These are phyloP conservation scores for Umbilicaria muhlenbergii DNA, from an alignment of 495 filamentous ascomycete genomes.

Conservation along the genomic window DNA sequence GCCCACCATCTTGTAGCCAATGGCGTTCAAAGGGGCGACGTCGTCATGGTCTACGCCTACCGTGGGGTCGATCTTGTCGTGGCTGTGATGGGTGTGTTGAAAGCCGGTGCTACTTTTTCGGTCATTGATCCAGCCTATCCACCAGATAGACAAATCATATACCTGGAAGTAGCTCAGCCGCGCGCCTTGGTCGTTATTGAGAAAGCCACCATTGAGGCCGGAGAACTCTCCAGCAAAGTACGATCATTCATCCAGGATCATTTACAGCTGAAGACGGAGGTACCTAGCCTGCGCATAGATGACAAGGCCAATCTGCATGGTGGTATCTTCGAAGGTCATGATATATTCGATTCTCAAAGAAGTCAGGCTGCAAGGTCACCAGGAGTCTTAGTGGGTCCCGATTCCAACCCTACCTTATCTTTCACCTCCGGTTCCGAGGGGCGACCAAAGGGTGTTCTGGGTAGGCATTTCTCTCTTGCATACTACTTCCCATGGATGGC, in stretches of 20 bases:
- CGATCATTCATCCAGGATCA: slow-evolving; percentile 60
- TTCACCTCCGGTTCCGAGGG: slow-evolving; percentile 87
- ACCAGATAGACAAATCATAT: slow-evolving; percentile 73
- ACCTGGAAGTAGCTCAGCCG: slow-evolving; percentile 77
- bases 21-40: slow-evolving; percentile 66
- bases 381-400: slow-evolving; percentile 74
- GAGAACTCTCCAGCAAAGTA: slow-evolving; percentile 51
- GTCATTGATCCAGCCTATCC: slow-evolving; percentile 88
- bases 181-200: slow-evolving; percentile 66
- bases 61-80: slow-evolving; percentile 61
- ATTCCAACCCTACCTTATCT: slow-evolving; percentile 65
- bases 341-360: slow-evolving; percentile 43
- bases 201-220: slow-evolving; percentile 62
- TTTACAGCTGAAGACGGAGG: slow-evolving; percentile 53
- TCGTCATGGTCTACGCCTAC: slow-evolving; percentile 87
- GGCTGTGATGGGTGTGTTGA: slow-evolving; percentile 30
- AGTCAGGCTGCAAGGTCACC: slow-evolving; percentile 40
- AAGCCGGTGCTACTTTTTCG: slow-evolving; percentile 27
- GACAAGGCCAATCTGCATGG: slow-evolving; percentile 64
- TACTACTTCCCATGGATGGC: slow-evolving; percentile 94
- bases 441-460: slow-evolving; percentile 57
- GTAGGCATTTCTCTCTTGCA: slow-evolving; percentile 74
- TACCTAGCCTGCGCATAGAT: slow-evolving; percentile 59
- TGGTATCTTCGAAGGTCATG: slow-evolving; percentile 38
- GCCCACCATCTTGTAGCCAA: slow-evolving; percentile 60